phyloP scores from a whole-genome alignment of 257 asterid species.

The Primulina tabacum region DNA sequence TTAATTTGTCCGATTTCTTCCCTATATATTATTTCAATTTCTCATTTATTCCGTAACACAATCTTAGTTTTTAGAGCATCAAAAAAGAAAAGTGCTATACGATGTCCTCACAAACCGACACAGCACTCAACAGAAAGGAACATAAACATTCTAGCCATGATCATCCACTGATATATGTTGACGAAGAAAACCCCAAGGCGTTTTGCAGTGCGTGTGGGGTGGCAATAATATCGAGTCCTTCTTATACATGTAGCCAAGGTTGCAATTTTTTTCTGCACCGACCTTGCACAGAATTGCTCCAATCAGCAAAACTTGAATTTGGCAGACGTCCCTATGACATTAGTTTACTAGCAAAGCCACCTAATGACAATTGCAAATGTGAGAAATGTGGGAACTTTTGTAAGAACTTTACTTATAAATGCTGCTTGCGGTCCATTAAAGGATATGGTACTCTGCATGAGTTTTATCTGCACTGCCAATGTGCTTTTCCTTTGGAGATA shows the following conservation, averaged over 20 bases:
- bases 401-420: not conserved
- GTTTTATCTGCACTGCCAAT: not conserved
- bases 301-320: not conserved
- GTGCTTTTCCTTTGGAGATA: not conserved
- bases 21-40: too few relatives aligned
- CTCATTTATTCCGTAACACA: too few relatives aligned
- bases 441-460: too few relatives aligned
- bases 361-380: not conserved
- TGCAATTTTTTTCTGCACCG: not conserved
- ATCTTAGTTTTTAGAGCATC: too few relatives aligned
- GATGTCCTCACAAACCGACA: too few relatives aligned
- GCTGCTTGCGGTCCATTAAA: too few relatives aligned
- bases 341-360: not conserved
- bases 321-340: accelerated
- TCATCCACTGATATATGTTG: not conserved
- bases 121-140: too few relatives aligned
- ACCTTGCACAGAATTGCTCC: not conserved
- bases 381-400: not conserved
- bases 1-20: too few relatives aligned
- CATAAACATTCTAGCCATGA: not conserved
- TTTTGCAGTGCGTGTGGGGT: not conserved
- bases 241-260: not conserved
- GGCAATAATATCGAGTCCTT: not conserved
- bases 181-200: not conserved
- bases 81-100: too few relatives aligned